Evolutionary conservation across 108 stramenopile species (phyloP).

Genomic region (Seminavis robusta): DNA sequence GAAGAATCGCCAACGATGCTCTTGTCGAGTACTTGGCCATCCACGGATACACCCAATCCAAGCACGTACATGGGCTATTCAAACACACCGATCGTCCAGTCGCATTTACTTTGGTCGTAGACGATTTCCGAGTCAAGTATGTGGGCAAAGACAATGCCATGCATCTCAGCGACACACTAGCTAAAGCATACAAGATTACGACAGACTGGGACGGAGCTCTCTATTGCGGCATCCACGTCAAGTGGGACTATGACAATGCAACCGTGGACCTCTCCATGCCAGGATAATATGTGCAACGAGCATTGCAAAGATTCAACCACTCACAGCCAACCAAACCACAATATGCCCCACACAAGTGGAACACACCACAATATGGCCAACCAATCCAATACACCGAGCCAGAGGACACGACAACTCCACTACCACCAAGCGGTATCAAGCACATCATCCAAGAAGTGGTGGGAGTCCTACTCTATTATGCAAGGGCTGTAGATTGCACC

Average conservation of each 20-base stretch:
- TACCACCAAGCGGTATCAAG: conserved; percentile 5
- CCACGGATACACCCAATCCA: conserved; percentile 4
- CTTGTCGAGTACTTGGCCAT: background rate
- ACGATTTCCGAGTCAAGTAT: conserved; percentile 52
- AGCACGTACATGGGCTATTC: conserved; percentile 37
- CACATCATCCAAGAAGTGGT: conserved; percentile 28
- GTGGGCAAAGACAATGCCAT: conserved; percentile 21
- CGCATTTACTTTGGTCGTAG: conserved; percentile 45
- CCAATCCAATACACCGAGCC: conserved; percentile 26
- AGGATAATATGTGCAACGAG: conserved; percentile 28
- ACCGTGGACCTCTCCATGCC: conserved; percentile 30
- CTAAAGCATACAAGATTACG: too few species aligned
- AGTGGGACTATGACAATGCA: conserved; percentile 32
- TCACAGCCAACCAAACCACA: conserved; percentile 21
- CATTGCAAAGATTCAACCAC: conserved; percentile 28
- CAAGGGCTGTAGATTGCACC: conserved; percentile 34
- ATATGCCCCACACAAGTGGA: conserved; percentile 35
- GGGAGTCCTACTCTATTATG: conserved; percentile 37
- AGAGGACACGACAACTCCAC: conserved; percentile 11
- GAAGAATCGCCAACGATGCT: conserved; percentile 7
- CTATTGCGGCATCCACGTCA: conserved; percentile 21
- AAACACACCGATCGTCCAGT: conserved; percentile 26
- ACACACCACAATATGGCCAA: conserved; percentile 32
- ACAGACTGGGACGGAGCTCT: too few species aligned
- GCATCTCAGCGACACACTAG: conserved; percentile 31